phyloP scores from a whole-genome alignment of 2,329 filamentous ascomycete genomes.

The Penicillium brasilianum region DNA sequence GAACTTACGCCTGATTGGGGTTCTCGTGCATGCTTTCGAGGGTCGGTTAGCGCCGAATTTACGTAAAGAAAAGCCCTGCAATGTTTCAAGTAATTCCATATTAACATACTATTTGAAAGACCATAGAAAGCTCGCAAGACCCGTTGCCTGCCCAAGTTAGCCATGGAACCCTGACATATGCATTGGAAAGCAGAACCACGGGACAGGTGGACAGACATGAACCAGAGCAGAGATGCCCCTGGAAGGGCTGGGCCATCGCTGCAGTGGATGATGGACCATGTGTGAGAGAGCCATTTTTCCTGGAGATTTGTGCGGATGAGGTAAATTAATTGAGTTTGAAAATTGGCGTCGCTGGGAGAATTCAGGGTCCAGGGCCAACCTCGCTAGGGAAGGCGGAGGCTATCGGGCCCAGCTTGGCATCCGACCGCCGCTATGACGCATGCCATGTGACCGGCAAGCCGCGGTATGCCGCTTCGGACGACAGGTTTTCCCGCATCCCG shows the following conservation, averaged over 20 bases:
- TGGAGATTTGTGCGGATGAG: conserved; percentile 13
- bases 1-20: conserved; percentile 49
- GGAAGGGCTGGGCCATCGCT: conserved; percentile 50
- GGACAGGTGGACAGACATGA: conserved; percentile 42
- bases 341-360: background rate
- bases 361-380: background rate
- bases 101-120: conserved; percentile 53
- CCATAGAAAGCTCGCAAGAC: conserved; percentile 50
- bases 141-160: conserved; percentile 39
- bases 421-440: conserved; percentile 19
- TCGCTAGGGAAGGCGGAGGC: conserved; percentile 1
- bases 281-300: conserved; percentile 27
- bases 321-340: conserved; percentile 6
- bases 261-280: conserved; percentile 48
- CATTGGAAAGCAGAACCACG: background rate
- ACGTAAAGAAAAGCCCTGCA: background rate
- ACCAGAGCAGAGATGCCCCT: conserved; percentile 49
- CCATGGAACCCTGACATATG: conserved; percentile 17
- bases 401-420: conserved; percentile 2
- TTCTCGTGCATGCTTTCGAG: conserved; percentile 47
- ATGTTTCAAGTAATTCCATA: background rate
- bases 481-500: conserved; percentile 18
- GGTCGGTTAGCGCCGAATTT: conserved; percentile 16
- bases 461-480: conserved; percentile 24
- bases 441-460: conserved; percentile 28